Evolutionary conservation across 352 stramenopile species (phyloP), one percentile per base, ranked within the genome.

Genomic region (Pythium biforme): DNA sequence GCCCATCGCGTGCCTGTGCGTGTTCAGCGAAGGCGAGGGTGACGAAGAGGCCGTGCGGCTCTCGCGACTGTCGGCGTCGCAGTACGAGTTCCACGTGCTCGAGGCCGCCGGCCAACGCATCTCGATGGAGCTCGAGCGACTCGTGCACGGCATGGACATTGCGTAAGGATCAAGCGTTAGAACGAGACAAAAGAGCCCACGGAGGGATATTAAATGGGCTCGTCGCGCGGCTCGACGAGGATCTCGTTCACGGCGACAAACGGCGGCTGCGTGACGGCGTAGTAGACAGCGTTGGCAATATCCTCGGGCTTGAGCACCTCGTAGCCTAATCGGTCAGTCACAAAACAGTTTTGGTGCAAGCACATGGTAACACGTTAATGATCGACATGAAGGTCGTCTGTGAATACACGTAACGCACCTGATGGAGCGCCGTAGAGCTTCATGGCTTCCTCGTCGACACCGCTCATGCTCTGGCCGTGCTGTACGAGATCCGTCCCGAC

Each of bases 191-290:
- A 14, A 56, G 33, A 19, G 17, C 37, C 19, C 41, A 10, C 17
- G 29, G 23, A 10, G 12, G 15, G n/a, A 27, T 41, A 45, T 51
- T 85, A 89, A 46, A 88, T 89, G 25, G 80, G 80, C 64, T 96
- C 88, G 70, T 97, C 90, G 40, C 89, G 82, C 33, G 89, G 85
- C 69, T 97, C 89, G 39, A 97, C 88, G 46, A 97, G 75, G 48
- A 97, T 79, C 62, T 94, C 88, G 68, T 97, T 97, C 52, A 97
- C 83, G 12, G 88, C 86, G 23, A 97, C 88, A 70, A 96, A 90
- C 22, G 76, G 53, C 22, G 91, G 90, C 50, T 94, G 86, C 23
- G 79, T 93, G 49, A 96, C 76, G 14, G 89, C 88, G 62, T 95
- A 97, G 31, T 97, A 47, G 33, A 97, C 90, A 7, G 91, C 88